phyloP scores from a whole-genome alignment of 2,329 filamentous ascomycete genomes.

The Fonsecaea multimorphosa region DNA sequence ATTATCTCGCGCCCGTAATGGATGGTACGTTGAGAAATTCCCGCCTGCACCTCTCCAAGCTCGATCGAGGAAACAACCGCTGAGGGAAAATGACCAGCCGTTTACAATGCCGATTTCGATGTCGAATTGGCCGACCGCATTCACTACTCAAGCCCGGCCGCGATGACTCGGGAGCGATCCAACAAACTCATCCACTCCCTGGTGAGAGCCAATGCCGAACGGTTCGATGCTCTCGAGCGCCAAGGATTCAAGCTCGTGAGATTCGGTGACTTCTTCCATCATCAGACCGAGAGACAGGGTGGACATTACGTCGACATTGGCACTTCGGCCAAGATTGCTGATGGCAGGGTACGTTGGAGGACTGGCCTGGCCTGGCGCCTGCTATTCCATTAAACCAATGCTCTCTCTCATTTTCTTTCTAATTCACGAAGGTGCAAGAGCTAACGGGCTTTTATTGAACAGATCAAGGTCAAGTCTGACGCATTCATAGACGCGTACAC shows the following conservation, averaged over 20 bases:
- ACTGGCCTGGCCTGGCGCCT: too few species aligned
- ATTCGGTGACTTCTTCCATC: conserved; percentile 45
- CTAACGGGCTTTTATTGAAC: too few species aligned
- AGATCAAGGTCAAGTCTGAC: conserved; percentile 52
- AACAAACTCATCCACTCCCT: conserved; percentile 24
- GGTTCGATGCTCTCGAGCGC: conserved; percentile 49
- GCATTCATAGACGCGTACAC: conserved; percentile 46
- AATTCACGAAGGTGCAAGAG: too few species aligned
- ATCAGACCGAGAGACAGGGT: conserved; percentile 52
- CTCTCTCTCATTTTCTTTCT: too few species aligned
- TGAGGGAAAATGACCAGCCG: neutral
- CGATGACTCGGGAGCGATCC: neutral
- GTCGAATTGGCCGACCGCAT: neutral
- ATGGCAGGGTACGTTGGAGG: conserved; percentile 43
- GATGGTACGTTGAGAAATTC: neutral
- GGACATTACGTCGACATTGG: conserved; percentile 58
- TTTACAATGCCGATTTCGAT: neutral
- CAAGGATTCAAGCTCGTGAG: conserved; percentile 53
- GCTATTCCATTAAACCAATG: too few species aligned
- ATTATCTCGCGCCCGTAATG: neutral
- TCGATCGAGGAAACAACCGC: conserved; percentile 12
- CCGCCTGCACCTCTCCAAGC: neutral
- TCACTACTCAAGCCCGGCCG: neutral
- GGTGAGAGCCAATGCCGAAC: conserved; percentile 44
- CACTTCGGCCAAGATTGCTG: conserved; percentile 49